Percentiles rank a stretch among this genome's conserved stretches.
Evolutionary conservation across 352 stramenopile species (phyloP).

Genomic region (Phytophthora idaei): DNA sequence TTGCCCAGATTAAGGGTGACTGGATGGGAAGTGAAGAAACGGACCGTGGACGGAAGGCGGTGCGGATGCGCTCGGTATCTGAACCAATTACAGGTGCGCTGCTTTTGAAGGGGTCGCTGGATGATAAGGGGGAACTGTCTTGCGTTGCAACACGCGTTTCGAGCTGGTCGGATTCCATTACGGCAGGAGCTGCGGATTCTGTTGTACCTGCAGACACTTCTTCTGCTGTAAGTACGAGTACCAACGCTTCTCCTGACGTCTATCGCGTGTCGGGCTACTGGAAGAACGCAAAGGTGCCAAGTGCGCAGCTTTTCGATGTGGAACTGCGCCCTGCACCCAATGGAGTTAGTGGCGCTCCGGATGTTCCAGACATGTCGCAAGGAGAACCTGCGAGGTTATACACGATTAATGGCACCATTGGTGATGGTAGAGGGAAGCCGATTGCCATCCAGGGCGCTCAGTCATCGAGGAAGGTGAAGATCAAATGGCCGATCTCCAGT

Average conservation of each 20-base stretch:
- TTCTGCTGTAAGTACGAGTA: slow-evolving; percentile 1
- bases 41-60: slow-evolving; percentile 64
- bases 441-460: slow-evolving; percentile 68
- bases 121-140: slow-evolving; percentile 74
- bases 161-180: slow-evolving; percentile 50
- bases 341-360: slow-evolving; percentile 18
- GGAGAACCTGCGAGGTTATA: slow-evolving; percentile 35
- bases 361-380: slow-evolving; percentile 30
- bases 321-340: slow-evolving; percentile 54
- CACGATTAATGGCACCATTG: slow-evolving; percentile 68
- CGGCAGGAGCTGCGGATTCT: slow-evolving; percentile 21
- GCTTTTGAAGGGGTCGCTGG: slow-evolving; percentile 65
- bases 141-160: slow-evolving; percentile 56
- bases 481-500: slow-evolving; percentile 80
- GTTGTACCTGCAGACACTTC: slow-evolving; percentile 15
- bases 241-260: slow-evolving; percentile 20
- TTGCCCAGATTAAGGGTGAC: slow-evolving; percentile 53
- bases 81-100: slow-evolving; percentile 55
- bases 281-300: slow-evolving; percentile 72
- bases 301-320: slow-evolving; percentile 78
- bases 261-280: slow-evolving; percentile 78
- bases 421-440: slow-evolving; percentile 61
- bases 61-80: slow-evolving; percentile 71
- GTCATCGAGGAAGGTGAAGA: slow-evolving; percentile 55
- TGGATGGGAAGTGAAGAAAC: slow-evolving; percentile 82